phyloP scores from a whole-genome alignment of 352 stramenopile species.

The Phytophthora nicotianae region DNA sequence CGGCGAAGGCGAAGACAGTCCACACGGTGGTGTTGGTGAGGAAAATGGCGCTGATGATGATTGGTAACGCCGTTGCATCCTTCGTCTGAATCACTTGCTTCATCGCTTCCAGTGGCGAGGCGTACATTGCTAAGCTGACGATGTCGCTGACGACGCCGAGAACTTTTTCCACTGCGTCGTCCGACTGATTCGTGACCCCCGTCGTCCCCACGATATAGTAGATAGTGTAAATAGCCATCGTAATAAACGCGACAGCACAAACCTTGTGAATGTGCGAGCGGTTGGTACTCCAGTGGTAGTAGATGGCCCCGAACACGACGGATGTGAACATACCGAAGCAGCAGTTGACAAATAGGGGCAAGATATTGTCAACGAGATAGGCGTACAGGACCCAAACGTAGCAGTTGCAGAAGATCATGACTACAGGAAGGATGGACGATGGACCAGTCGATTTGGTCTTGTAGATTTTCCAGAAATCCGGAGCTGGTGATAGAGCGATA shows the following conservation, averaged over 20 bases:
- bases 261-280: conserved; percentile 35
- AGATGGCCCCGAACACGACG: conserved; percentile 42
- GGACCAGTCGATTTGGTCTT: conserved; percentile 43
- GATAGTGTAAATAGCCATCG: conserved; percentile 9
- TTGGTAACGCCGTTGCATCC: conserved; percentile 41
- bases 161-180: conserved; percentile 21
- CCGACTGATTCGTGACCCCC: conserved; percentile 32
- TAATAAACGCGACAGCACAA: conserved; percentile 88
- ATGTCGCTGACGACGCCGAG: conserved; percentile 29
- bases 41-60: conserved; percentile 37
- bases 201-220: conserved; percentile 33
- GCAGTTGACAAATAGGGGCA: conserved; percentile 33
- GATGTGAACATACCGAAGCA: conserved; percentile 27
- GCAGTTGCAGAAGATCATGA: conserved; percentile 63
- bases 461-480: conserved; percentile 53
- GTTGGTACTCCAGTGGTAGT: conserved; percentile 42
- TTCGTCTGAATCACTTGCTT: conserved; percentile 31
- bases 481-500: conserved; percentile 57
- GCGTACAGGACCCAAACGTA: conserved; percentile 45
- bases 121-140: conserved; percentile 19
- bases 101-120: conserved; percentile 29
- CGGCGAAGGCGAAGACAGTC: conserved; percentile 38
- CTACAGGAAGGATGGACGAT: conserved; percentile 50
- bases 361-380: conserved; percentile 28
- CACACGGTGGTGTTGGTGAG: conserved; percentile 37